These are phyloP conservation scores for Chaetomiaceae sp. DNA, from an alignment of 2,329 filamentous ascomycete species.

Conservation along the genomic window DNA sequence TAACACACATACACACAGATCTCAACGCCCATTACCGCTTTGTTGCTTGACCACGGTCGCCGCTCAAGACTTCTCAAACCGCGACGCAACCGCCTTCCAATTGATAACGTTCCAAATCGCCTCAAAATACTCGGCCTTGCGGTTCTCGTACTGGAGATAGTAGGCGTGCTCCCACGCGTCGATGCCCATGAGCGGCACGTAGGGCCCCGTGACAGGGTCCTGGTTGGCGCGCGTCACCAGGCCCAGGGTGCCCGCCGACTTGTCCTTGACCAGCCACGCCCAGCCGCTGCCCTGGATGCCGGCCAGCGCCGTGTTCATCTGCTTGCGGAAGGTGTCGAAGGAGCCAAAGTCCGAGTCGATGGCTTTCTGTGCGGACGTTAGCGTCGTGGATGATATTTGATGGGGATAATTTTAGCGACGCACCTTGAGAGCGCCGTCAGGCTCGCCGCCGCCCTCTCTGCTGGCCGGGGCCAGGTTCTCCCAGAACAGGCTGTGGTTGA, in stretches of 20 bases:
- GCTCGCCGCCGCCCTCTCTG: constrained; percentile 58
- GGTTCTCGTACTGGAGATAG: constrained; percentile 94
- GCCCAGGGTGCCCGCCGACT: constrained; percentile 55
- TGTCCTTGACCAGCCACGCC: constrained; percentile 81
- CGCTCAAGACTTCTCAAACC: constrained; percentile 55
- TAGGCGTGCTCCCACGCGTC: constrained; percentile 97
- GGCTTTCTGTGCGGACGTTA: constrained; percentile 37
- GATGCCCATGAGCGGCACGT: constrained; percentile 77
- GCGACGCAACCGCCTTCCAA: constrained; percentile 84
- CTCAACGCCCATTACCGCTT: too few species aligned
- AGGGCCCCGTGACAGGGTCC: constrained; percentile 81
- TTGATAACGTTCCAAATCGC: constrained; percentile 94
- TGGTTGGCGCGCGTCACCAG: constrained; percentile 78
- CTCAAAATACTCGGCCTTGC: constrained; percentile 92
- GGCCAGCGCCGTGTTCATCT: constrained; percentile 64
- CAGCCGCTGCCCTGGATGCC: constrained; percentile 83
- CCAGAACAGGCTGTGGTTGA: constrained; percentile 94
- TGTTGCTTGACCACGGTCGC: neutral
- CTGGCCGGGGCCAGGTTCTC: constrained; percentile 70
- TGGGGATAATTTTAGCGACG: neutral
- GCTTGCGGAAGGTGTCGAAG: constrained; percentile 59
- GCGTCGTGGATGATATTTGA: neutral
- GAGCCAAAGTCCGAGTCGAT: constrained; percentile 66
- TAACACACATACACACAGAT: neutral
- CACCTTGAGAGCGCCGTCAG: constrained; percentile 57